phyloP scores from a whole-genome alignment of 1,284 basidiomycete genomes.

The Microbotryomycetes sp. region DNA sequence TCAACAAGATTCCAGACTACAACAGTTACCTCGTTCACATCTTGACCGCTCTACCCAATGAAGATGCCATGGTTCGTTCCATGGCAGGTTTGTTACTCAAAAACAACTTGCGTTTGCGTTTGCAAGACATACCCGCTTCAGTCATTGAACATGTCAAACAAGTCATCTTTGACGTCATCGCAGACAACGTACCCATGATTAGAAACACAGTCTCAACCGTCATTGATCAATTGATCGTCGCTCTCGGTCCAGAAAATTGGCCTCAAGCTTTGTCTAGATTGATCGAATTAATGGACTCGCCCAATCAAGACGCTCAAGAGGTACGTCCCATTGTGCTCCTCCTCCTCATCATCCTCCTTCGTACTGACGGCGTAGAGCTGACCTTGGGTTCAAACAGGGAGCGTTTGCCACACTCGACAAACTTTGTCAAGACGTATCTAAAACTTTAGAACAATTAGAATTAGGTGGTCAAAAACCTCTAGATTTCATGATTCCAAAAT shows the following conservation, averaged over 20 bases:
- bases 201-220: slow-evolving; percentile 86
- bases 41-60: slow-evolving; percentile 68
- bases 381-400: slow-evolving; percentile 53
- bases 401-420: slow-evolving; percentile 93
- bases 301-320: slow-evolving; percentile 70
- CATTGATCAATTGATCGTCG: slow-evolving; percentile 78
- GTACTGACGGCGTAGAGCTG: background rate
- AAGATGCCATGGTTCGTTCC: slow-evolving; percentile 84
- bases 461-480: slow-evolving; percentile 68
- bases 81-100: slow-evolving; percentile 96
- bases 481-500: slow-evolving; percentile 92
- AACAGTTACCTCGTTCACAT: slow-evolving; percentile 95
- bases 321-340: slow-evolving; percentile 50
- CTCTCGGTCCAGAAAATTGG: slow-evolving; percentile 70
- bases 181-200: slow-evolving; percentile 72
- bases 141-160: slow-evolving; percentile 74
- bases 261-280: slow-evolving; percentile 81
- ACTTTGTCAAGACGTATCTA: slow-evolving; percentile 93
- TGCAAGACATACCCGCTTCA: slow-evolving; percentile 59
- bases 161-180: slow-evolving; percentile 72
- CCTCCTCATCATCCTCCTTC: background rate
- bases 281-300: slow-evolving; percentile 66
- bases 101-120: slow-evolving; percentile 63
- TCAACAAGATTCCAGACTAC: slow-evolving; percentile 80
- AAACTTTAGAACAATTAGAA: slow-evolving; percentile 80